phyloP scores from a whole-genome alignment of 2,329 filamentous ascomycete species.

The Aureobasidium sp. region DNA sequence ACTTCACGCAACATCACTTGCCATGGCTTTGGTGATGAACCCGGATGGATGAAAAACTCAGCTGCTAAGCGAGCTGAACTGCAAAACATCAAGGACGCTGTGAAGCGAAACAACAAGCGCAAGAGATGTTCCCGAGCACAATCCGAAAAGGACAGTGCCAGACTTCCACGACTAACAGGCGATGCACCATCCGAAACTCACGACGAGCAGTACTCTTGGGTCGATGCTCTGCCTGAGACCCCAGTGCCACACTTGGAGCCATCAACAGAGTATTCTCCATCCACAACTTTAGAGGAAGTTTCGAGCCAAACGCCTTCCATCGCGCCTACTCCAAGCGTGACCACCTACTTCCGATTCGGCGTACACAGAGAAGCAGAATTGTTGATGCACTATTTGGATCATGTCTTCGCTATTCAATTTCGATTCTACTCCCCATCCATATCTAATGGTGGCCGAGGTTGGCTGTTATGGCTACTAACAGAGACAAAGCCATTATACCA shows the following conservation, averaged over 20 bases:
- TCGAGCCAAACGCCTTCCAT: not conserved
- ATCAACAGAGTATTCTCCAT: not conserved
- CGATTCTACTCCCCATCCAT: conserved; percentile 5
- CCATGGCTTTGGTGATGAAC: conserved; percentile 12
- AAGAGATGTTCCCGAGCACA: not conserved
- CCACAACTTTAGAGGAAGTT: not conserved
- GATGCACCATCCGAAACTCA: too few relatives aligned
- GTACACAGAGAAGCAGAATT: conserved; percentile 7
- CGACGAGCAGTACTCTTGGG: not conserved
- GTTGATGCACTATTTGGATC: conserved; percentile 16
- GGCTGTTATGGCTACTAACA: conserved; percentile 10
- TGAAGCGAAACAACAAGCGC: conserved; percentile 9
- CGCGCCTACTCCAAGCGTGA: not conserved
- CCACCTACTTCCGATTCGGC: not conserved
- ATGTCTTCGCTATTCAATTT: conserved; percentile 15
- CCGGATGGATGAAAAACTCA: conserved; percentile 8
- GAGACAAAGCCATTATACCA: conserved; percentile 13
- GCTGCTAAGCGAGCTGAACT: not conserved
- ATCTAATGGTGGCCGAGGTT: conserved; percentile 2
- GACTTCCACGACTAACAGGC: not conserved
- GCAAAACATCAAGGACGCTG: not conserved
- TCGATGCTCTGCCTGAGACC: not conserved
- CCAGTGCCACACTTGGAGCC: not conserved
- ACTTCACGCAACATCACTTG: conserved; percentile 5
- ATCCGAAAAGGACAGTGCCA: not conserved